phyloP scores from a whole-genome alignment of 73 alveolate genomes.

The Paramecium biaurelia region DNA sequence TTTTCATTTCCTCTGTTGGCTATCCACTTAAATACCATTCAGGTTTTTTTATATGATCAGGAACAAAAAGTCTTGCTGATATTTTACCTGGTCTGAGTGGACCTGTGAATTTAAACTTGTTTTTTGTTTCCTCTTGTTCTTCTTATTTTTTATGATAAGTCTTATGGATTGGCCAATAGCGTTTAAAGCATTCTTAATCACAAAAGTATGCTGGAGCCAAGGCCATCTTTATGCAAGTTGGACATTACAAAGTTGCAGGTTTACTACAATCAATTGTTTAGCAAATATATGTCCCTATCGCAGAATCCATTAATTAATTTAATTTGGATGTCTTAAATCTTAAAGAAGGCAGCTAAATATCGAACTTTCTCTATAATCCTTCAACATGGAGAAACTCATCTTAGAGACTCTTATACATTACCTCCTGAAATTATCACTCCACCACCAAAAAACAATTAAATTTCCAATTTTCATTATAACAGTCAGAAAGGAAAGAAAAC shows the following conservation, averaged over 20 bases:
- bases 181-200: slow-evolving; percentile 85
- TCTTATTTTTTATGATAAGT: slow-evolving; percentile 77
- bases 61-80: slow-evolving; percentile 70
- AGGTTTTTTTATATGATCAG: slow-evolving; percentile 91
- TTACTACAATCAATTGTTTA: slow-evolving; percentile 86
- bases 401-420: slow-evolving; percentile 55
- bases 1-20: slow-evolving; percentile 67
- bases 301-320: slow-evolving; percentile 21
- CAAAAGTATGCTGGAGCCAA: slow-evolving; percentile 90
- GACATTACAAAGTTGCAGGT: slow-evolving; percentile 90
- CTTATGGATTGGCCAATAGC: slow-evolving; percentile 90
- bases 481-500: slow-evolving; percentile 66
- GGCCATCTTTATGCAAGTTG: slow-evolving; percentile 88
- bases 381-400: slow-evolving; percentile 64
- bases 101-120: slow-evolving; percentile 73
- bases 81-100: slow-evolving; percentile 67
- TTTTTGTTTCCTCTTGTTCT: slow-evolving; percentile 63
- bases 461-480: neutral
- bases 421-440: slow-evolving; percentile 60
- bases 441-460: slow-evolving; percentile 32
- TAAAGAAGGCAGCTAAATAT: slow-evolving; percentile 63
- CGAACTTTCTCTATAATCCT: slow-evolving; percentile 49
- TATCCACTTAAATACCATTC: slow-evolving; percentile 82
- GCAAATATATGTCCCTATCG: slow-evolving; percentile 60
- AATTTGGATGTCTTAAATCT: slow-evolving; percentile 57